Percentiles rank a stretch among this genome's conserved stretches.
Evolutionary conservation across 2,329 filamentous ascomycete species (phyloP).

Genomic region (Esteya vermicola): DNA sequence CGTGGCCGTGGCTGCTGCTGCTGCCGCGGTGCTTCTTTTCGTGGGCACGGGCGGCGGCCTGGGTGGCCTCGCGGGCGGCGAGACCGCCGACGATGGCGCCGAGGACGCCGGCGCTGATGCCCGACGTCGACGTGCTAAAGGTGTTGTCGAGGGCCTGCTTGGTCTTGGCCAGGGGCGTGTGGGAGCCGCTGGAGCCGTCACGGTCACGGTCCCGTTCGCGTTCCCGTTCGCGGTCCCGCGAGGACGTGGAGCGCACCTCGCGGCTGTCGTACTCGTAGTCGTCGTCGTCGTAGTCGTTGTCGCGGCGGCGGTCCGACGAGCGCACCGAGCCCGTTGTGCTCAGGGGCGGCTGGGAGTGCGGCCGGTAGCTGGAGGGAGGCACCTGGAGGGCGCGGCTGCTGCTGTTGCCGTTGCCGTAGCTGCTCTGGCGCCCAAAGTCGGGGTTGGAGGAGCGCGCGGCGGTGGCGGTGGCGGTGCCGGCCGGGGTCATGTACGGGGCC

Average conservation of each 20-base stretch:
- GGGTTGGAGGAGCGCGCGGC: conserved; percentile 8
- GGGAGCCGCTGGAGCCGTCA: conserved; percentile 3
- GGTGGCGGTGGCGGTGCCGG: conserved; percentile 26
- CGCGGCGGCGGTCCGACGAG: conserved; percentile 3
- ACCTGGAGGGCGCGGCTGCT: conserved; percentile 12
- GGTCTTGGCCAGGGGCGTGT: conserved; percentile 24
- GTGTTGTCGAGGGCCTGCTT: conserved; percentile 27
- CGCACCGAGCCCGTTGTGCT: neutral
- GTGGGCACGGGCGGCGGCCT: conserved; percentile 15
- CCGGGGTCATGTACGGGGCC: conserved; percentile 5
- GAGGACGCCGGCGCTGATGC: conserved; percentile 35
- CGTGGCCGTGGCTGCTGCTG: conserved; percentile 11
- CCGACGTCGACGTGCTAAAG: conserved; percentile 32
- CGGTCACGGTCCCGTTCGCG: conserved; percentile 5
- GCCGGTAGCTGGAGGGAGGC: conserved; percentile 13
- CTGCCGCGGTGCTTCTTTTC: neutral
- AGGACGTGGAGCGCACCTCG: no score
- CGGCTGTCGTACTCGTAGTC: neutral
- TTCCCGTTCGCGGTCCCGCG: neutral
- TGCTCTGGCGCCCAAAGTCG: conserved; percentile 6
- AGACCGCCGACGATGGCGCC: conserved; percentile 40
- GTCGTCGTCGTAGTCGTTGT: neutral
- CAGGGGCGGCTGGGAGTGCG: conserved; percentile 14
- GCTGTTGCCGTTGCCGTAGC: no score
- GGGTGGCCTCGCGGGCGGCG: conserved; percentile 28